These are phyloP conservation scores for Mycena filopes DNA, from an alignment of 768 basidiomycete genomes.

Conservation along the genomic window DNA sequence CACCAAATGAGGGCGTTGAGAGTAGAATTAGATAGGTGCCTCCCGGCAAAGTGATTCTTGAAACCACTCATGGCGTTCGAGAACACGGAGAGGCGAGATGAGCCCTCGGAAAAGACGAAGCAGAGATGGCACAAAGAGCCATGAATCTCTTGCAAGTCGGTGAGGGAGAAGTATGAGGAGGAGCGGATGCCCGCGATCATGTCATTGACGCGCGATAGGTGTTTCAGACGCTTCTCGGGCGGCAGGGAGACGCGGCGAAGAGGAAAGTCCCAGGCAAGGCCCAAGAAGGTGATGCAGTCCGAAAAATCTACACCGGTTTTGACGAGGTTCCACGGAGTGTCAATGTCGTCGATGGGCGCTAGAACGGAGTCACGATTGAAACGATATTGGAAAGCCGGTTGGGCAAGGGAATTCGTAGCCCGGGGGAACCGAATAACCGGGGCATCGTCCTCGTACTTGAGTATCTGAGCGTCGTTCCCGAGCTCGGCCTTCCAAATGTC, in stretches of 20 bases:
- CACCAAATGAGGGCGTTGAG: background rate
- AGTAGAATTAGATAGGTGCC: background rate
- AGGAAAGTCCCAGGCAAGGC: constrained; percentile 43
- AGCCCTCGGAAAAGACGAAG: background rate
- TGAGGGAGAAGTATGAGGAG: background rate
- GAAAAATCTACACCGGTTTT: constrained; percentile 37
- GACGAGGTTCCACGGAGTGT: constrained; percentile 38
- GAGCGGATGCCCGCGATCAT: too few species aligned
- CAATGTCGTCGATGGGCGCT: background rate
- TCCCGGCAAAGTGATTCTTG: background rate
- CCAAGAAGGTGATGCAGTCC: constrained; percentile 35
- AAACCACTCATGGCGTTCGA: constrained; percentile 1
- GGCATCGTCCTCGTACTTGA: constrained; percentile 34
- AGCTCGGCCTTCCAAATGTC: constrained; percentile 18
- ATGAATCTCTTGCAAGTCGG: constrained; percentile 8
- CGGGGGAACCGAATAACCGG: background rate
- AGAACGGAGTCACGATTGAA: constrained; percentile 29
- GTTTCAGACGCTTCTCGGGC: constrained; percentile 39
- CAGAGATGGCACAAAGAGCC: background rate
- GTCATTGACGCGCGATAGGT: constrained; percentile 15
- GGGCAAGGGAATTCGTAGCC: background rate
- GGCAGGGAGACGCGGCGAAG: constrained; percentile 37
- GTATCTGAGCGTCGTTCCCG: background rate
- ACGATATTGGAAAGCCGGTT: background rate
- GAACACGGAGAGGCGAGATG: background rate